Evolutionary conservation across 164 flowering plant genomes (phyloP), one percentile per base, ranked within the genome.

Genomic region (Aristolochia californica): DNA sequence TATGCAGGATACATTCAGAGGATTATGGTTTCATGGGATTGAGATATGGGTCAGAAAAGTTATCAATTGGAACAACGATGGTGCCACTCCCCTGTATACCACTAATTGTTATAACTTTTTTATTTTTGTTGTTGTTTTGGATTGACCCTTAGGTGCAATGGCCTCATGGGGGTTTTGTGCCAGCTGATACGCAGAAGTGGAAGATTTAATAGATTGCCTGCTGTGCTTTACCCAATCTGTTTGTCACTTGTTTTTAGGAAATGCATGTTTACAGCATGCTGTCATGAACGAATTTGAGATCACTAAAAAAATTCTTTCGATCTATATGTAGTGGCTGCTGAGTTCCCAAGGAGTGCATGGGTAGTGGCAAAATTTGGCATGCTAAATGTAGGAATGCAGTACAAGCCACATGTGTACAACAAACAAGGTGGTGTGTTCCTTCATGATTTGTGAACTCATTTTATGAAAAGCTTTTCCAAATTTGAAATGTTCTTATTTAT

Each of bases 361-460:
- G 55, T 87, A 59, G 87, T 93, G 4, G 83, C 95, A 81, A 87
- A 79, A 76, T 74, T 83, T 66, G 97, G 98, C 62, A 83, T 86
- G 63, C 60, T 88, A 51, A 87, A 91, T 54, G 88, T 81, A 61
- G 98, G 98, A 38, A 78, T 80, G 68, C 91, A 85, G 61, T 93
- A 80, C 71, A 86, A 85, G 70, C 95, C 95, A 63, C 68, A 57
- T 1, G 22, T 5, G 40, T 12, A 34, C 7, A 12, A 8, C 4
- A 34, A 34, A 34, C 40, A 7, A 34, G 10, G 40, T 34, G 40
- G 40, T 34, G 7, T 34, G 40, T 34, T 34, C 40, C 40, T 34
- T 2, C 7, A 34, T 2, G 10, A 34, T 12, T 34, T 34, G 40
- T 7, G 11, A 34, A 34, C 10, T 34, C 10, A 34, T 34, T 34